Evolutionary conservation across 2,329 filamentous ascomycete genomes (phyloP).

Genomic region (Talaromyces atroroseus): DNA sequence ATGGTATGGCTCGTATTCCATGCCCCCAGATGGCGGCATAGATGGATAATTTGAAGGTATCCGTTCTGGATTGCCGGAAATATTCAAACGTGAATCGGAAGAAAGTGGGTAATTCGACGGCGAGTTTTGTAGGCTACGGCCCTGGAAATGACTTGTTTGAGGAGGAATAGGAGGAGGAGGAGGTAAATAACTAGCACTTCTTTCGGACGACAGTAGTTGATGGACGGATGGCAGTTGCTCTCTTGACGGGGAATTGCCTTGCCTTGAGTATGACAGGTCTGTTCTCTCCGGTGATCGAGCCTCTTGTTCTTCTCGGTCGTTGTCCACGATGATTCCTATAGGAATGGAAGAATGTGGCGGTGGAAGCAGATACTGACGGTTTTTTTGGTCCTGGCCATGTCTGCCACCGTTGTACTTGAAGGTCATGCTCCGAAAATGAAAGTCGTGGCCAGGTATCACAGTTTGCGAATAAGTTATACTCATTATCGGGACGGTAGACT

Average conservation of each 20-base stretch:
- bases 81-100: slow-evolving; percentile 3
- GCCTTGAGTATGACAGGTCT: slow-evolving; percentile 1
- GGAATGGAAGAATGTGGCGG: slow-evolving; percentile 30
- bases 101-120: slow-evolving; percentile 3
- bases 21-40: background rate
- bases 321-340: slow-evolving; percentile 17
- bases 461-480: slow-evolving; percentile 35
- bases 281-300: background rate
- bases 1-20: background rate
- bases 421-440: slow-evolving; percentile 25
- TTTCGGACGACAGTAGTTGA: slow-evolving; percentile 26
- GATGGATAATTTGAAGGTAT: background rate
- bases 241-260: background rate
- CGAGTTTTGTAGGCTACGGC: slow-evolving; percentile 5
- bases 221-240: slow-evolving; percentile 35
- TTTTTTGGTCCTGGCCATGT: slow-evolving; percentile 27
- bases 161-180: slow-evolving; percentile 1
- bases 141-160: background rate
- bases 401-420: slow-evolving; percentile 24
- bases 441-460: slow-evolving; percentile 37
- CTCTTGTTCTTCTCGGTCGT: background rate
- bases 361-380: slow-evolving; percentile 36
- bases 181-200: slow-evolving; percentile 4
- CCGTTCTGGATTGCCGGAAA: background rate
- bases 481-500: slow-evolving; percentile 3